phyloP scores from a whole-genome alignment of 2,329 filamentous ascomycete genomes.

The Pseudophaeomoniella oleicola region DNA sequence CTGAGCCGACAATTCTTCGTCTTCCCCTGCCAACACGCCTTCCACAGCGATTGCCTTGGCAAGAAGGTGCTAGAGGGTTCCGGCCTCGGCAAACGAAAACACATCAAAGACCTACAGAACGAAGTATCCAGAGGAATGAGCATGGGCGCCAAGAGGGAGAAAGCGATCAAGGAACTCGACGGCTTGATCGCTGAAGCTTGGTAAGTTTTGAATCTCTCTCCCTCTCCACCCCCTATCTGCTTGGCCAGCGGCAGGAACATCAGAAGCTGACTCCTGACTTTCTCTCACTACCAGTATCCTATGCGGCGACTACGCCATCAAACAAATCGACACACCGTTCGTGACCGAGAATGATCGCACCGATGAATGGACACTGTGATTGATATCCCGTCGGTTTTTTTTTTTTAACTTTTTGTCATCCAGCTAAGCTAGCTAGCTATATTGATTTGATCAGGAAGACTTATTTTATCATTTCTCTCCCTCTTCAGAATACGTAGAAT shows the following conservation, averaged over 20 bases:
- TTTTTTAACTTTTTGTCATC: neutral
- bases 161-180: slow-evolving; percentile 77
- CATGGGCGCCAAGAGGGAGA: slow-evolving; percentile 58
- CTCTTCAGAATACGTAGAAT: too few species aligned
- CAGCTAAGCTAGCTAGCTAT: too few species aligned
- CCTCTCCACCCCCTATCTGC: slow-evolving; percentile 1
- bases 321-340: slow-evolving; percentile 87
- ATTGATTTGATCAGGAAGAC: too few species aligned
- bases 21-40: slow-evolving; percentile 95
- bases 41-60: slow-evolving; percentile 88
- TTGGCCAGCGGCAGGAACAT: too few species aligned
- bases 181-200: slow-evolving; percentile 81
- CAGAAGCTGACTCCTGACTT: slow-evolving; percentile 9
- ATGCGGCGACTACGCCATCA: slow-evolving; percentile 90
- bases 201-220: slow-evolving; percentile 37
- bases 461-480: too few species aligned
- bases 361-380: slow-evolving; percentile 63
- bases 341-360: slow-evolving; percentile 57
- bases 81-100: slow-evolving; percentile 57
- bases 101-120: slow-evolving; percentile 73
- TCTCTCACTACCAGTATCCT: slow-evolving; percentile 55
- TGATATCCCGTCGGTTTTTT: slow-evolving; percentile 2
- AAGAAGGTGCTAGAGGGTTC: slow-evolving; percentile 71
- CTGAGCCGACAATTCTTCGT: slow-evolving; percentile 92
- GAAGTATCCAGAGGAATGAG: slow-evolving; percentile 67